A percentile compares a stretch with the other conserved stretches of the same genome.
phyloP scores from a whole-genome alignment of 2,329 filamentous ascomycete genomes.

The Xylaria sp. region DNA sequence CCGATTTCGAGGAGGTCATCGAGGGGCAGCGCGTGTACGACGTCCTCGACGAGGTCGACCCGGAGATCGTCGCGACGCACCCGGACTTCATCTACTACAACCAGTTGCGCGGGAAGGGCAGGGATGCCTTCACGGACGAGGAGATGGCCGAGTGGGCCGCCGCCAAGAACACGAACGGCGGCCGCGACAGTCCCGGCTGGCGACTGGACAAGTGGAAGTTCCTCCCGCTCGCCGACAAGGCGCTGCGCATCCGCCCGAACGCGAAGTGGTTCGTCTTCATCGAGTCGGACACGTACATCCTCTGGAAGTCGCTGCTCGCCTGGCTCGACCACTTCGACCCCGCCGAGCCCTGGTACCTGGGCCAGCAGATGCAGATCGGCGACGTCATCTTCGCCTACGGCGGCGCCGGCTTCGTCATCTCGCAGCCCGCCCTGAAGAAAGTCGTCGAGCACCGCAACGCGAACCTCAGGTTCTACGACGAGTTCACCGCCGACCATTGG shows the following conservation, averaged over 20 bases:
- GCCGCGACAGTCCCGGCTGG: conserved; percentile 43
- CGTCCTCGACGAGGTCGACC: conserved; percentile 41
- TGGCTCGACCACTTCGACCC: conserved; percentile 49
- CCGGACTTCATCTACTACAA: conserved; percentile 49
- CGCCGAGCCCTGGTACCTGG: conserved; percentile 45
- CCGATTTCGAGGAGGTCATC: conserved; percentile 50
- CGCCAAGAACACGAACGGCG: conserved; percentile 28
- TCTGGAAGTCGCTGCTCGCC: conserved; percentile 47
- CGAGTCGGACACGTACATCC: conserved; percentile 53
- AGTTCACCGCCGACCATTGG: conserved; percentile 42
- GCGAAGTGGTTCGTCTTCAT: conserved; percentile 56
- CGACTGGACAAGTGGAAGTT: conserved; percentile 55
- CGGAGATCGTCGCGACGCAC: conserved; percentile 34
- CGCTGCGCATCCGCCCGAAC: conserved; percentile 36
- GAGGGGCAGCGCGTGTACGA: conserved; percentile 46
- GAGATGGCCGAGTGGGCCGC: conserved; percentile 27
- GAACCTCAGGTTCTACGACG: conserved; percentile 39
- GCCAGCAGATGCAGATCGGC: conserved; percentile 47
- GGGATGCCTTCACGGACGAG: conserved; percentile 36
- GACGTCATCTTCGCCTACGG: conserved; percentile 48
- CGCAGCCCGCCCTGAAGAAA: conserved; percentile 42
- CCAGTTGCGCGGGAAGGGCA: conserved; percentile 39
- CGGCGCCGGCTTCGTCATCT: conserved; percentile 49
- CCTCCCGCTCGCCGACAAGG: conserved; percentile 48
- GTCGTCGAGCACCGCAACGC: conserved; percentile 38